Evolutionary conservation across 495 filamentous ascomycete species (phyloP), one percentile per base, ranked within the genome.

Genomic region (Physcia stellaris): DNA sequence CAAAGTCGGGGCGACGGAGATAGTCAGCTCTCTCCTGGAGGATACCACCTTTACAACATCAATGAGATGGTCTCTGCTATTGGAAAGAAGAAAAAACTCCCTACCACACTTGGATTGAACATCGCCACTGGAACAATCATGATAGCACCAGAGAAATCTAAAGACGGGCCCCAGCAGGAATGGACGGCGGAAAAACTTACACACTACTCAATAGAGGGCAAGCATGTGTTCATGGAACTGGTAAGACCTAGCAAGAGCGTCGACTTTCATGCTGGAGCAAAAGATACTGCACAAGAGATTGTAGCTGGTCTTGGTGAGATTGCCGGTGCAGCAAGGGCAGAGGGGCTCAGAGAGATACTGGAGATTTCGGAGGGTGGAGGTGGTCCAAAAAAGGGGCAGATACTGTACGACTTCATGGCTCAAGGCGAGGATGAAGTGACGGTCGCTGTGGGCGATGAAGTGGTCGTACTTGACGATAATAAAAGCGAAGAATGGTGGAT

Each of bases 401-500:
- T 99, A 42, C 63, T 94, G 32, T 96, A 93, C 53, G 88, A 96
- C 52, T 99, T 99, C 49, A 78, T 83, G 75, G 92, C 90, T 2
- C 87, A 96, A 56, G 86, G 87, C 16, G 80, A 94, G 13, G 90
- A 96, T 54, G 90, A 99, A 59, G 90, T 99, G 35, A 94, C 85
- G 0, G 90, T 99, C 29, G 76, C 67, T 11, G 72, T 79, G 35
- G 87, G 78, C 10, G 92, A 99, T 52, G 90, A 96, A 53, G 87
- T 99, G 19, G 61, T 92, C 35, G 67, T 99, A 37, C 50, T 95
- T 27, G 88, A 99, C 52, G 86, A 93, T 54, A 73, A 66, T 40
- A 85, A 83, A 58, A 94, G 86, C 37, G 86, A 94, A 32, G 90
- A 99, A 54, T 99, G 90, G 90, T 96, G 92, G 88, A 81, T 86